Evolutionary conservation across 2,329 filamentous ascomycete species (phyloP), one percentile per base, ranked within the genome.

Genomic region (Alternaria arbusti): DNA sequence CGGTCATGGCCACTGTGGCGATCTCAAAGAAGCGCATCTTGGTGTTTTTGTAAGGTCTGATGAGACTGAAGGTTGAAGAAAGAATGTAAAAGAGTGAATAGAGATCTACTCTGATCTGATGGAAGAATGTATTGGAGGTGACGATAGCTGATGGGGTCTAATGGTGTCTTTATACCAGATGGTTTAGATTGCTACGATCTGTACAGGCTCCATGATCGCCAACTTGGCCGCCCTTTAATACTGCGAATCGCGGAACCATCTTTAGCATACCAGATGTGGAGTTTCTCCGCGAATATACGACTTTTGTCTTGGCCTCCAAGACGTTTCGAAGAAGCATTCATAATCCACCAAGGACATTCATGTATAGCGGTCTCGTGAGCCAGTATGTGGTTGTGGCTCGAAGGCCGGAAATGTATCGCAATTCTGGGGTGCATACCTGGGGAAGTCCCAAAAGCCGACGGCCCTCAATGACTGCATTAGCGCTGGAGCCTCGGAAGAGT

Each of bases 21-120:
- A 72, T 54, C 52, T 70, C 70, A 47, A 74, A 61, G 57, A 77
- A 72, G 61, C 69, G 73, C 75, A 78, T 78, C 30, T 58, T 71
- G 66, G 60, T 54, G 12, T 32, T 15, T 28, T 52, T 23, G 28
- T n/a, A 7, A 30, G 28, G 58, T 43, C 10, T 49, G 49, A 32
- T 30, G 13, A 57, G 32, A 60, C 22, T 55, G 63, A 30, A 50
- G 13, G 28, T 52, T 25, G 36, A 57, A 58, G 57, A 47, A 59
- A 58, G 59, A 43, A 52, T n/a, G 28, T 59, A 51, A 56, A 68
- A 60, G 64, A 67, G 70, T 63, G 49, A 43, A 68, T 26, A 70
- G 67, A 69, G 64, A 62, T 68, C 64, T 51, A 71, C 68, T 68
- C 65, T 65, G 55, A 43, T 40, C 15, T 50, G 36, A 9, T 61